phyloP scores from a whole-genome alignment of 2,329 filamentous ascomycete species.

The Trichoderma sp. region DNA sequence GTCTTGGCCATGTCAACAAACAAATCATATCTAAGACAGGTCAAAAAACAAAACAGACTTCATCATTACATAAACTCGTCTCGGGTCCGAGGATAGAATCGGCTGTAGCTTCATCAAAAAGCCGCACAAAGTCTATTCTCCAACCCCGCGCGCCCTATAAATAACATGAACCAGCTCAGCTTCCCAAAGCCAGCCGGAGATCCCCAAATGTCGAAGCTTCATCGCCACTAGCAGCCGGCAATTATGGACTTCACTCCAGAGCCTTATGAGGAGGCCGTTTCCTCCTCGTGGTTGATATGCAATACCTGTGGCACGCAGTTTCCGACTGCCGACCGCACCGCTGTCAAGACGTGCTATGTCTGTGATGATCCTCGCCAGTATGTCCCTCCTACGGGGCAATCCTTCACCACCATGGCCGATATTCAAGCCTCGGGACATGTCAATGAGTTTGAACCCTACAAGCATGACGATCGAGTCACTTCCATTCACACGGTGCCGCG shows the following conservation, averaged over 20 bases:
- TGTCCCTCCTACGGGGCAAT: constrained; percentile 56
- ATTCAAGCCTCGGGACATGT: constrained; percentile 34
- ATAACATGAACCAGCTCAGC: not conserved
- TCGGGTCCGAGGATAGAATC: not conserved
- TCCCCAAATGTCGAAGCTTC: not conserved
- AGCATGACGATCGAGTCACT: constrained; percentile 44
- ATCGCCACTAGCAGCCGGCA: not conserved
- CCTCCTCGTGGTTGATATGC: constrained; percentile 52
- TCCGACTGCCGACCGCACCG: constrained; percentile 40
- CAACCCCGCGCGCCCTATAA: constrained; percentile 17
- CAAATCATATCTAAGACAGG: not conserved
- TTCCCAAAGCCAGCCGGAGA: too few species aligned
- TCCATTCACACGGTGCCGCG: constrained; percentile 53
- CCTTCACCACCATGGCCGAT: constrained; percentile 59
- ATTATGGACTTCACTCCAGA: constrained; percentile 20
- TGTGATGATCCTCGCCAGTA: constrained; percentile 74
- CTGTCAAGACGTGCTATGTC: constrained; percentile 61
- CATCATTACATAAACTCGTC: not conserved
- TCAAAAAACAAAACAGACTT: not conserved
- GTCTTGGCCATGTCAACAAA: not conserved
- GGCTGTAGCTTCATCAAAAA: not conserved
- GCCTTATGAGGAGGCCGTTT: constrained; percentile 14
- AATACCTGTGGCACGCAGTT: constrained; percentile 69
- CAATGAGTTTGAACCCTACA: constrained; percentile 54
- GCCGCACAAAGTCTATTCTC: not conserved